Percentiles rank a stretch among this genome's conserved stretches.
Conservation (phyloP, 495 filamentous ascomycete genomes). For the Trichoderma reesei region DNA sequence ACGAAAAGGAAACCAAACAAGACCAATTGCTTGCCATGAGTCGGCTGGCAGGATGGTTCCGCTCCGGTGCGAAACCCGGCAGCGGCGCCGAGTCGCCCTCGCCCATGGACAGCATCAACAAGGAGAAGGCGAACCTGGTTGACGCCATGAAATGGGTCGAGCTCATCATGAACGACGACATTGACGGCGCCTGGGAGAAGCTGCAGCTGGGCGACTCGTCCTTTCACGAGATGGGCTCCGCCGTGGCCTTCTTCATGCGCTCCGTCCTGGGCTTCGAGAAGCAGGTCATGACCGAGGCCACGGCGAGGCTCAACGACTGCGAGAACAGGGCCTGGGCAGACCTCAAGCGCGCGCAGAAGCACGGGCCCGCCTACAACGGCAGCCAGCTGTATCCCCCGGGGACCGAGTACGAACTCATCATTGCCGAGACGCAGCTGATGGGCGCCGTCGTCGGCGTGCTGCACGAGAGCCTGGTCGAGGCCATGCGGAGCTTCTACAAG, state of each 20-base stretch:
- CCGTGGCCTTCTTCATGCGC: slow-evolving; percentile 72
- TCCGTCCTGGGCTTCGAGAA: slow-evolving; percentile 90
- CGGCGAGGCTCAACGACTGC: slow-evolving; percentile 62
- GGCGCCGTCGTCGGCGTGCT: slow-evolving; percentile 78
- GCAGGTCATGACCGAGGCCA: slow-evolving; percentile 84
- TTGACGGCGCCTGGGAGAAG: slow-evolving; percentile 70
- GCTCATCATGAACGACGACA: slow-evolving; percentile 87
- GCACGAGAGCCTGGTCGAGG: slow-evolving; percentile 89
- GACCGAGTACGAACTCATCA: slow-evolving; percentile 66
- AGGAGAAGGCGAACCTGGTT: slow-evolving; percentile 32
- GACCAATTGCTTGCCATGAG: not conserved
- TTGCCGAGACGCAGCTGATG: slow-evolving; percentile 81
- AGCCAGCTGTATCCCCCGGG: slow-evolving; percentile 67
- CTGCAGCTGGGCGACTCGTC: slow-evolving; percentile 66
- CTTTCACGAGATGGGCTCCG: slow-evolving; percentile 83
- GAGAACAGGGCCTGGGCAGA: slow-evolving; percentile 70
- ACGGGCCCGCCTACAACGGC: slow-evolving; percentile 21
- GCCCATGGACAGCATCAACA: slow-evolving; percentile 4
- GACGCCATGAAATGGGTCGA: slow-evolving; percentile 36
- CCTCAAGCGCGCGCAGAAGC: slow-evolving; percentile 60
- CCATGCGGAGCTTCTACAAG: slow-evolving; percentile 85
- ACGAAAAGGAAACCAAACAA: not conserved
- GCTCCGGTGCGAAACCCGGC: not conserved
- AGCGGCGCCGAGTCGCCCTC: not conserved
- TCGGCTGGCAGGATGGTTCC: not conserved